These are phyloP conservation scores for Entelexis sorbosivorans DNA, from an alignment of 1,139 yeast genomes.

Conservation along the genomic window DNA sequence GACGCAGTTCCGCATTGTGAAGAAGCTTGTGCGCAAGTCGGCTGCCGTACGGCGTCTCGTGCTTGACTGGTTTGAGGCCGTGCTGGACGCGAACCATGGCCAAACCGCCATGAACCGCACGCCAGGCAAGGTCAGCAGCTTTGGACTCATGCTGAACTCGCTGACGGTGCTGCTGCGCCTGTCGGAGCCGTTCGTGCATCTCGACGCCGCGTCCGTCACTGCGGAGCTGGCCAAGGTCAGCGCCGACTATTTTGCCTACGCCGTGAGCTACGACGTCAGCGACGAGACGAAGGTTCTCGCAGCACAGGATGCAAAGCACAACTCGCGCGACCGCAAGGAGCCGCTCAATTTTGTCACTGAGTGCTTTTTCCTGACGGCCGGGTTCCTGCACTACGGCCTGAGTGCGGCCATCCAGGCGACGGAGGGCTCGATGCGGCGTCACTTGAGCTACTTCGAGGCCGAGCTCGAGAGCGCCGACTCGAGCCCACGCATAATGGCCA, in stretches of 20 bases:
- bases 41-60: slow-evolving; percentile 50
- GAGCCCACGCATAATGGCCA: not conserved
- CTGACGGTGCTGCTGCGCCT: slow-evolving; percentile 56
- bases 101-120: slow-evolving; percentile 82
- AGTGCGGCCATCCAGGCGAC: slow-evolving; percentile 60
- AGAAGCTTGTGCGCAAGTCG: slow-evolving; percentile 70
- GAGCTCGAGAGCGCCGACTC: slow-evolving; percentile 15
- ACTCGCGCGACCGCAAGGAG: slow-evolving; percentile 31
- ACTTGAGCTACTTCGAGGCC: slow-evolving; percentile 9
- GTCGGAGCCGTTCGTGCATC: slow-evolving; percentile 74
- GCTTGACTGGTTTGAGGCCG: slow-evolving; percentile 55
- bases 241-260: slow-evolving; percentile 46
- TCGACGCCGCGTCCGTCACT: slow-evolving; percentile 32
- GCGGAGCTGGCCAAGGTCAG: slow-evolving; percentile 69
- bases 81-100: slow-evolving; percentile 71
- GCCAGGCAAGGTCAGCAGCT: slow-evolving; percentile 53
- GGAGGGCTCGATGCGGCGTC: slow-evolving; percentile 40
- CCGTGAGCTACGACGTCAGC: slow-evolving; percentile 44
- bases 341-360: slow-evolving; percentile 72
- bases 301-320: slow-evolving; percentile 59
- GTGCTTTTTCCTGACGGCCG: slow-evolving; percentile 67
- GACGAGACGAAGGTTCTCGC: slow-evolving; percentile 82
- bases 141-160: slow-evolving; percentile 74
- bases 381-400: slow-evolving; percentile 78
- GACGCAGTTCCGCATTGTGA: slow-evolving; percentile 45